phyloP scores from a whole-genome alignment of 768 basidiomycete genomes.

The Podaxis pistillaris region DNA sequence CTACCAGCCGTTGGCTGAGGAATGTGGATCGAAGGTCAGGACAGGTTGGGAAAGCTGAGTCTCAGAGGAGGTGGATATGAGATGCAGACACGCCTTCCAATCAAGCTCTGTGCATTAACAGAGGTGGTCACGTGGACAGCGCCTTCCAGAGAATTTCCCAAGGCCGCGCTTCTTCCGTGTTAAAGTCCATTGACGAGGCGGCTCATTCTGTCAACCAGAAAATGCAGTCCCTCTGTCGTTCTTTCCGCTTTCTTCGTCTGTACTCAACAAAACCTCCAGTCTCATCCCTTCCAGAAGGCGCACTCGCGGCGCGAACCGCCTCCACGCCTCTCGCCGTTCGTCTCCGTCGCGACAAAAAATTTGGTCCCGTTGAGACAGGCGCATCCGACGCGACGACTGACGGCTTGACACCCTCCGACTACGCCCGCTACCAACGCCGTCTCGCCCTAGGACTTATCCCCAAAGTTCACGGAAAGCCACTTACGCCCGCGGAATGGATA shows the following conservation, averaged over 20 bases:
- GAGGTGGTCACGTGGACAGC: background rate
- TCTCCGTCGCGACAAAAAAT: constrained; percentile 58
- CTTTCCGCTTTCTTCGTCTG: constrained; percentile 28
- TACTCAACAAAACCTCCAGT: constrained; percentile 38
- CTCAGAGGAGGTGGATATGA: background rate
- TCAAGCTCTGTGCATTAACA: constrained; percentile 1
- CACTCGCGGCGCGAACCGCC: constrained; percentile 58
- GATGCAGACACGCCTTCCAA: constrained; percentile 11
- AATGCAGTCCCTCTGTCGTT: constrained; percentile 35
- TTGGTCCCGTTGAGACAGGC: constrained; percentile 31
- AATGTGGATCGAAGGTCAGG: background rate
- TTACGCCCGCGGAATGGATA: constrained; percentile 60
- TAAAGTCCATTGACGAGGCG: background rate
- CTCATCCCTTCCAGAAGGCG: constrained; percentile 30
- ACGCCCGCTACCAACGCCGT: constrained; percentile 57
- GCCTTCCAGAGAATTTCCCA: background rate
- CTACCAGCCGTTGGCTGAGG: constrained; percentile 6
- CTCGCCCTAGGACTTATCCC: constrained; percentile 51
- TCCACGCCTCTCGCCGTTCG: constrained; percentile 76
- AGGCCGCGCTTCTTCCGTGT: background rate
- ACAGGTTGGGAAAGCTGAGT: background rate
- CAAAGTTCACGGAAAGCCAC: constrained; percentile 30
- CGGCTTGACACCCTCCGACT: constrained; percentile 67
- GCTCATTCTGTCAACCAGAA: background rate
- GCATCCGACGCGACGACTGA: constrained; percentile 46